Percentiles rank a stretch among this genome's conserved stretches.
Conservation (phyloP, 2,329 filamentous ascomycete species). For the Aspergillus cejpii region DNA sequence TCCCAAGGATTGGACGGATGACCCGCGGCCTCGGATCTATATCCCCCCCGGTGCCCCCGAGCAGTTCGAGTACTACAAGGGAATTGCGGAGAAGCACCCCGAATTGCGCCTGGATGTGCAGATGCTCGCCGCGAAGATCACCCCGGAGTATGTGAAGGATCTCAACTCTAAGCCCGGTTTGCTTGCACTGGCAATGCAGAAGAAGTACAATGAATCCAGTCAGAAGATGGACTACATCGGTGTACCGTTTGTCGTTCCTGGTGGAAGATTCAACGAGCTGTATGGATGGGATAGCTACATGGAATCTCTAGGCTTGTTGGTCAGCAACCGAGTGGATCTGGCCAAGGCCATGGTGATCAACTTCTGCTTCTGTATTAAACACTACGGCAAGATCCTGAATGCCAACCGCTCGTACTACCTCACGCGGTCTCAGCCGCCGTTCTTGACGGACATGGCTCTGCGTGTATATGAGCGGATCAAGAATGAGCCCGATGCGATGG, state of each 20-base stretch:
- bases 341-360: conserved; percentile 93
- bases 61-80: conserved; percentile 82
- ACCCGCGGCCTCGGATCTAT: conserved; percentile 87
- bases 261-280: conserved; percentile 93
- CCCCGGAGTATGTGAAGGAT: conserved; percentile 70
- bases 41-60: conserved; percentile 76
- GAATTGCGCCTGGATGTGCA: conserved; percentile 84
- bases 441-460: conserved; percentile 94
- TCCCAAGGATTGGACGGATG: conserved; percentile 89
- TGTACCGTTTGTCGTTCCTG: conserved; percentile 92
- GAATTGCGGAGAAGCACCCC: conserved; percentile 69
- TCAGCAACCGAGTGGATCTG: conserved; percentile 76
- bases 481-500: conserved; percentile 68
- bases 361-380: conserved; percentile 96
- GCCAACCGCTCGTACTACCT: conserved; percentile 96
- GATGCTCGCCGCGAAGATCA: conserved; percentile 64
- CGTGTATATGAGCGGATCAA: conserved; percentile 91
- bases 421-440: conserved; percentile 86
- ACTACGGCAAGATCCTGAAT: conserved; percentile 98
- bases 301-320: conserved; percentile 82
- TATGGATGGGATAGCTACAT: conserved; percentile 99
- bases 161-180: conserved; percentile 84
- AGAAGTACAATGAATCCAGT: conserved; percentile 59
- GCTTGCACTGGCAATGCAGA: conserved; percentile 82
- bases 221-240: conserved; percentile 67